A percentile compares a stretch with the other conserved stretches of the same genome.
These are phyloP conservation scores for Fraxinus albicans DNA, from an alignment of 305 asterid genomes.

Conservation along the genomic window DNA sequence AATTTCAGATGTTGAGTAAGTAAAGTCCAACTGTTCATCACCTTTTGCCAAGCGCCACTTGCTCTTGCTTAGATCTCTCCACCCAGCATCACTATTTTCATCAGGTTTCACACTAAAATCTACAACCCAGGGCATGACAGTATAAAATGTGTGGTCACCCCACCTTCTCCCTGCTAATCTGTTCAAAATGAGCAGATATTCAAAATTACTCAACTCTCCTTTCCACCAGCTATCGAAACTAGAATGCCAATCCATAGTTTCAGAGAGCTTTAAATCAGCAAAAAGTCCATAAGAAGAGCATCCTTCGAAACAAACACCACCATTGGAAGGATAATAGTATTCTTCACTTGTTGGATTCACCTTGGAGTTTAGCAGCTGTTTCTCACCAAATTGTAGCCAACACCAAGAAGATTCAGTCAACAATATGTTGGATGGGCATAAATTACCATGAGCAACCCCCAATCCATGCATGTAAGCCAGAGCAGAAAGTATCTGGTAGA, in stretches of 20 bases:
- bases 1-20: conserved; percentile 91
- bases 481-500: conserved; percentile 87
- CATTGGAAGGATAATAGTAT: conserved; percentile 29
- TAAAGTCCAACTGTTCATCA: conserved; percentile 97
- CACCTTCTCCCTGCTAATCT: conserved; percentile 93
- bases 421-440: conserved; percentile 68
- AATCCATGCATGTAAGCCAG: conserved; percentile 82
- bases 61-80: conserved; percentile 96
- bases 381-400: conserved; percentile 63
- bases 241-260: conserved; percentile 62
- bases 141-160: conserved; percentile 90
- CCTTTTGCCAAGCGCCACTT: conserved; percentile 99
- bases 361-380: conserved; percentile 40
- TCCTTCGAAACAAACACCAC: conserved; percentile 44
- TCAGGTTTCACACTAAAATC: conserved; percentile 84
- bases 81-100: conserved; percentile 63
- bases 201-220: conserved; percentile 88
- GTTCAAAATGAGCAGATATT: conserved; percentile 84
- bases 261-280: conserved; percentile 64
- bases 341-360: conserved; percentile 36
- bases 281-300: conserved; percentile 65
- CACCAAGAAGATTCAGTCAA: conserved; percentile 82
- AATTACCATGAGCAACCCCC: conserved; percentile 70
- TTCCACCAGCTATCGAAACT: conserved; percentile 85
- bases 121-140: conserved; percentile 94